Conservation (phyloP, 164 flowering plant species). For the Buxus sempervirens region DNA sequence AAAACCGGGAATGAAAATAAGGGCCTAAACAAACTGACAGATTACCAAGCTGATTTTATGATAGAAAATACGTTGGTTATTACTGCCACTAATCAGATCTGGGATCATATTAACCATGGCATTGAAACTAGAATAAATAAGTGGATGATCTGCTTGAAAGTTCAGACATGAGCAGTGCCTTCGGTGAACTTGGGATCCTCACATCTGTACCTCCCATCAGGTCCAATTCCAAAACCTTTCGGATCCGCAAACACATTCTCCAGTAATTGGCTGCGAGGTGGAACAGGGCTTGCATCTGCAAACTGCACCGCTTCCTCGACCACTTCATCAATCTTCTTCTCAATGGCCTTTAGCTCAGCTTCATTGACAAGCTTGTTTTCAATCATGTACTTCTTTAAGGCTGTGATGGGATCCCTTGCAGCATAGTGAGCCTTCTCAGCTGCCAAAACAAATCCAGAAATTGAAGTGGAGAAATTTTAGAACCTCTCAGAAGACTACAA, state of each 20-base stretch:
- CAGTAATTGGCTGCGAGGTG: constrained; percentile 71
- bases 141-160: not conserved
- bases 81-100: constrained; percentile 10
- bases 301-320: constrained; percentile 92
- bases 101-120: constrained; percentile 8
- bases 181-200: constrained; percentile 92
- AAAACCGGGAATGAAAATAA: not conserved
- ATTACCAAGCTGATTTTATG: not conserved
- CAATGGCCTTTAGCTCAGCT: constrained; percentile 74
- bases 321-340: constrained; percentile 78
- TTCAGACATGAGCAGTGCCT: constrained; percentile 89
- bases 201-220: constrained; percentile 86
- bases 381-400: constrained; percentile 74
- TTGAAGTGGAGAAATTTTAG: not conserved
- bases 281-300: constrained; percentile 82
- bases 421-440: constrained; percentile 91
- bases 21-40: too few relatives aligned
- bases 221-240: constrained; percentile 93
- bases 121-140: not conserved
- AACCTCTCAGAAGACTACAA: not conserved
- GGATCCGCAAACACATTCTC: constrained; percentile 96
- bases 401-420: constrained; percentile 78
- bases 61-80: constrained; percentile 2
- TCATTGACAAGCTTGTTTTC: constrained; percentile 74
- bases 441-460: constrained; percentile 28